Percentiles rank a stretch among this genome's conserved stretches.
These are phyloP conservation scores for Tagetes erecta DNA, from an alignment of 129 eudicot species.

Conservation along the genomic window DNA sequence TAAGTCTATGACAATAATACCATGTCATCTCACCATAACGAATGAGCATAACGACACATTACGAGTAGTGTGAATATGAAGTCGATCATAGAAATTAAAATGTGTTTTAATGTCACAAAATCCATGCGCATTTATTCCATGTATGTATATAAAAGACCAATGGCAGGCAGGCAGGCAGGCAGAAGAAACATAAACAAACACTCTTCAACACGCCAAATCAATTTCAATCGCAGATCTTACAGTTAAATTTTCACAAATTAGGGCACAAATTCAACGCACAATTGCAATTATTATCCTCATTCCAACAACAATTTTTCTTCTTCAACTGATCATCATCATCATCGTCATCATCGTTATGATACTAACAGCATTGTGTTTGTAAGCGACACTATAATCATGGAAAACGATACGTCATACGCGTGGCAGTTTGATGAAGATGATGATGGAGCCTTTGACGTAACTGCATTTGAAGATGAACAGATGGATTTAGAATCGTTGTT, in stretches of 20 bases:
- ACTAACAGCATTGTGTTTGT: conserved; percentile 5
- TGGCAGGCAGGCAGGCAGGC: background rate
- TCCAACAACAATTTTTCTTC: too few species aligned
- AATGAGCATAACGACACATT: too few species aligned
- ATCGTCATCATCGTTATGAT: background rate
- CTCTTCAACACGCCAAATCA: background rate
- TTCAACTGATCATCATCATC: background rate
- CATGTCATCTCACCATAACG: too few species aligned
- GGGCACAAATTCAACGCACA: conserved; percentile 25
- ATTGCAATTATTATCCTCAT: background rate
- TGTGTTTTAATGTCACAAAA: conserved; percentile 4
- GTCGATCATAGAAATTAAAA: too few species aligned
- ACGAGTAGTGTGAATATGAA: too few species aligned
- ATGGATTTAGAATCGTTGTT: conserved; percentile 22
- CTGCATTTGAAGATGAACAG: conserved; percentile 14
- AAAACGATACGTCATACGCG: background rate
- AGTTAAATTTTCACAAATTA: conserved; percentile 27
- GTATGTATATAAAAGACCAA: conserved; percentile 5
- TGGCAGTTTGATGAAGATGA: conserved; percentile 26
- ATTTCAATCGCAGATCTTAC: conserved; percentile 8
- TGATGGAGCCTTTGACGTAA: conserved; percentile 5
- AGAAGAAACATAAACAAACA: too few species aligned
- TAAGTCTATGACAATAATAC: too few species aligned
- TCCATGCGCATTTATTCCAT: conserved; percentile 21
- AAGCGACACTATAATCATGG: conserved; percentile 36